phyloP scores from a whole-genome alignment of 345 rosid species.

The Gossypium raimondii region DNA sequence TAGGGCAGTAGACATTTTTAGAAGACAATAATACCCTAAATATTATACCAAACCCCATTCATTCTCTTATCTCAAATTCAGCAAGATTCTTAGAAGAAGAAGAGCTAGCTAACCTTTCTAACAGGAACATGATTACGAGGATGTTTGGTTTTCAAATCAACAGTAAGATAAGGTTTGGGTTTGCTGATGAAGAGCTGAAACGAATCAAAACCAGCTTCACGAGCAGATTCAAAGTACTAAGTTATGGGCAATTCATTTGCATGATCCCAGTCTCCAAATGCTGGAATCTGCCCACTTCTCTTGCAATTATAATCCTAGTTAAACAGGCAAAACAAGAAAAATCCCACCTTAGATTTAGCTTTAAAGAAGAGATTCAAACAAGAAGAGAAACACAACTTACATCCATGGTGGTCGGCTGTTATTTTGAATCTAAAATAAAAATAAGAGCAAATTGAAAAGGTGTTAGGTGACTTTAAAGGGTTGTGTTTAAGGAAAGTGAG shows the following conservation, averaged over 20 bases:
- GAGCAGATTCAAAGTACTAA: constrained; percentile 83
- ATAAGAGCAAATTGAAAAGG: background rate
- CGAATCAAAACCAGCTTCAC: constrained; percentile 83
- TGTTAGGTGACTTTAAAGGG: background rate
- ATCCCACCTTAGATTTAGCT: background rate
- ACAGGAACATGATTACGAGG: constrained; percentile 23
- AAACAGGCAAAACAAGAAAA: constrained; percentile 4
- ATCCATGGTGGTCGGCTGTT: constrained; percentile 8
- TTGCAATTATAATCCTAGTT: constrained; percentile 33
- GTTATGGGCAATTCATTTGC: constrained; percentile 86
- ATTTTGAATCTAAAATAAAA: background rate
- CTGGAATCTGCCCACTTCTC: constrained; percentile 79
- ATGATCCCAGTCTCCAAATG: constrained; percentile 85
- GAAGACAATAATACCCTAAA: too few species aligned
- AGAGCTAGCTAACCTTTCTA: constrained; percentile 31
- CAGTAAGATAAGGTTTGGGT: constrained; percentile 33
- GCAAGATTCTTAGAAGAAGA: background rate
- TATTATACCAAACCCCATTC: background rate
- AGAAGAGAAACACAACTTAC: constrained; percentile 14
- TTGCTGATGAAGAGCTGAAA: constrained; percentile 56
- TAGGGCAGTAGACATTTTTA: too few species aligned
- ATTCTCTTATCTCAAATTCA: background rate
- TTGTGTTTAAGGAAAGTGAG: background rate
- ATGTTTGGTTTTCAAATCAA: constrained; percentile 23
- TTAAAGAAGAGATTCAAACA: constrained; percentile 4